Conservation (phyloP, 306 rosid genomes). For the Aeschynomene evenia region DNA sequence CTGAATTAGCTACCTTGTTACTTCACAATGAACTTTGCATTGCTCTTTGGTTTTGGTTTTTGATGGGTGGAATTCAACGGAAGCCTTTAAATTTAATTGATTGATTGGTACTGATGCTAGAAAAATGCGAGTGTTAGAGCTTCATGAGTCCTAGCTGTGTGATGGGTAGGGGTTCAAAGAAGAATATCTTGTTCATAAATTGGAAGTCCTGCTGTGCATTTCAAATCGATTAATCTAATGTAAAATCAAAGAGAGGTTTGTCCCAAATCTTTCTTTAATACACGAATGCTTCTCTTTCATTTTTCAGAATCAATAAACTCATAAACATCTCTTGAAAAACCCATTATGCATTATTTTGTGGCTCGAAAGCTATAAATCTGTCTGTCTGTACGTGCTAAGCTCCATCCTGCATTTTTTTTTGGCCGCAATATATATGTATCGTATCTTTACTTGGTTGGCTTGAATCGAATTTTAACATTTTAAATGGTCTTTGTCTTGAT, state of each 20-base stretch:
- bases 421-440: neutral
- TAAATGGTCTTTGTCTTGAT: neutral
- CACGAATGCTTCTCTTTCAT: neutral
- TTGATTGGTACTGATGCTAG: neutral
- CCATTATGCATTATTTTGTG: neutral
- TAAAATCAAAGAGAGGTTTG: neutral
- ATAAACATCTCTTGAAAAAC: neutral
- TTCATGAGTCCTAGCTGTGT: neutral
- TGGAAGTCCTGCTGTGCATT: neutral
- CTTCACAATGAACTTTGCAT: neutral
- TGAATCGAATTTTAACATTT: conserved; percentile 5
- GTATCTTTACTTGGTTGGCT: neutral
- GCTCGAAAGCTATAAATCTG: neutral
- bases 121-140: neutral
- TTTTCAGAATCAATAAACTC: neutral
- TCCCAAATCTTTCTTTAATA: neutral
- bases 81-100: neutral
- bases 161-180: too few species aligned
- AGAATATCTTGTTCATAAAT: neutral
- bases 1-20: neutral
- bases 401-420: neutral
- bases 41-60: neutral
- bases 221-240: neutral
- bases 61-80: neutral
- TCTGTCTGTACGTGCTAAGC: neutral